These are phyloP conservation scores for Baorangia bicolor DNA, from an alignment of 768 basidiomycete genomes.

Conservation along the genomic window DNA sequence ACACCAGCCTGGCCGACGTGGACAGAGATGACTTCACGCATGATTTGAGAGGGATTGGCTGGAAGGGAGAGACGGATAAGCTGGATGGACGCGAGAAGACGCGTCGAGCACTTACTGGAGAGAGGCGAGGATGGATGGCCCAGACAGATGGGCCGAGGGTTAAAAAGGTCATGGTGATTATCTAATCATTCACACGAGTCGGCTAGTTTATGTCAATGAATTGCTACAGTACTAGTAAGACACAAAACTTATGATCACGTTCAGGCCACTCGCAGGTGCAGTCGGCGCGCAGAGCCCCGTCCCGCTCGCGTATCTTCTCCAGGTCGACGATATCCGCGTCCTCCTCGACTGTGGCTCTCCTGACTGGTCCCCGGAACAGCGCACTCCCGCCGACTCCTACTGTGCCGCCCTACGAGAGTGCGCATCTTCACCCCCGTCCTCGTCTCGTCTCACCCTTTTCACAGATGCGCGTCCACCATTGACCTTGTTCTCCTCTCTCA, in stretches of 20 bases:
- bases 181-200: conserved; percentile 31
- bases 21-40: conserved; percentile 97
- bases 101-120: conserved; percentile 32
- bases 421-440: conserved; percentile 26
- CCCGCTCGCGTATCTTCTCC: conserved; percentile 82
- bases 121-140: conserved; percentile 30
- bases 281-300: conserved; percentile 63
- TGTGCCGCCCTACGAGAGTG: conserved; percentile 68
- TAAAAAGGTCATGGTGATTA: conserved; percentile 40
- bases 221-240: too few relatives aligned
- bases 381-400: conserved; percentile 43
- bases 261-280: conserved; percentile 86
- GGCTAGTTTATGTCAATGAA: conserved; percentile 13
- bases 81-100: conserved; percentile 24
- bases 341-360: conserved; percentile 94
- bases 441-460: conserved; percentile 1
- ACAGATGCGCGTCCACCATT: conserved; percentile 73
- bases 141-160: conserved; percentile 37
- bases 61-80: not conserved
- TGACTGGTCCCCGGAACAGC: conserved; percentile 71
- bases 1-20: conserved; percentile 99
- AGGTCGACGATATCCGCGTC: conserved; percentile 91
- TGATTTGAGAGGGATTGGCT: conserved; percentile 37
- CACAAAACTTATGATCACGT: too few relatives aligned
- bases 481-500: conserved; percentile 94